Evolutionary conservation across 371 early-diverging fungal genomes (phyloP).

Genomic region (Saksenaea oblongispora): DNA sequence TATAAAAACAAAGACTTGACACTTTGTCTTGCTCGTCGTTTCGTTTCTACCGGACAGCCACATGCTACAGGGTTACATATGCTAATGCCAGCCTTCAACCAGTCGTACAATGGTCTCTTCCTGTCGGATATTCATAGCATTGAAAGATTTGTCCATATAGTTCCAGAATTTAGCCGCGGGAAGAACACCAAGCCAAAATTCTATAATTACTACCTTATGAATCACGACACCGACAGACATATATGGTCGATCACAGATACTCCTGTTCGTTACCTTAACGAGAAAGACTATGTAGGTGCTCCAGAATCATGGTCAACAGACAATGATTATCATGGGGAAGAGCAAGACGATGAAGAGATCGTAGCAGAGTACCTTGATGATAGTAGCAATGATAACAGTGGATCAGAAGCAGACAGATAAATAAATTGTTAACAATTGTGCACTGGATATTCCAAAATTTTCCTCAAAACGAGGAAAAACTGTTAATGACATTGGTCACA

Average conservation of each 20-base stretch:
- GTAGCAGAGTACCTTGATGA: too few relatives aligned
- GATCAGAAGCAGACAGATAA: too few relatives aligned
- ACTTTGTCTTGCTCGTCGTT: background rate
- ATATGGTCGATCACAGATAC: background rate
- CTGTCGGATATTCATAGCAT: background rate
- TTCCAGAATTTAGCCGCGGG: background rate
- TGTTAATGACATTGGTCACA: too few relatives aligned
- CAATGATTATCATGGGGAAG: too few relatives aligned
- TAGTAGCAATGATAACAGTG: too few relatives aligned
- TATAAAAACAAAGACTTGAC: background rate
- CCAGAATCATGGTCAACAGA: too few relatives aligned
- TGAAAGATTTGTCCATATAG: background rate
- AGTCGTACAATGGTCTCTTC: background rate
- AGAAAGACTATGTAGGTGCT: too few relatives aligned
- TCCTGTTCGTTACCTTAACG: too few relatives aligned
- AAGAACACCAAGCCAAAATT: background rate
- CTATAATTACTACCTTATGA: background rate
- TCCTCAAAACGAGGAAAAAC: too few relatives aligned
- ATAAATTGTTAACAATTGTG: too few relatives aligned
- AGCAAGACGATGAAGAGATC: too few relatives aligned
- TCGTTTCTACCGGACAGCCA: background rate
- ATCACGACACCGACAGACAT: background rate
- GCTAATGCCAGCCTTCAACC: background rate
- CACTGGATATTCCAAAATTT: too few relatives aligned
- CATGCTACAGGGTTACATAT: constrained; percentile 1